phyloP scores from a whole-genome alignment of 2,329 filamentous ascomycete species.

The Pseudovirgaria hyperparasitica region DNA sequence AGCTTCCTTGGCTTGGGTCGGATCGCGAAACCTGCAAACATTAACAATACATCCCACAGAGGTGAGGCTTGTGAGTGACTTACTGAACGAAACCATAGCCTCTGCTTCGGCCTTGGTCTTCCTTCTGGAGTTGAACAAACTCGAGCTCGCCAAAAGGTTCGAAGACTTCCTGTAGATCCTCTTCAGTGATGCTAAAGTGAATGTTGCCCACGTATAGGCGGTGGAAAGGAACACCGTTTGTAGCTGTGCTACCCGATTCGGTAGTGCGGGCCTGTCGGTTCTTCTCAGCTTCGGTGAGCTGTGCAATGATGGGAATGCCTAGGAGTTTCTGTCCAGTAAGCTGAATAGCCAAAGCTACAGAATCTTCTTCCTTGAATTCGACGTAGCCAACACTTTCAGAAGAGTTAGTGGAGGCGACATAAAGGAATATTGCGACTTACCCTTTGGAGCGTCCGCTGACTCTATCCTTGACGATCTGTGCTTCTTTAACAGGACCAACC shows the following conservation, averaged over 20 bases:
- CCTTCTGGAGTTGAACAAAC: constrained; percentile 94
- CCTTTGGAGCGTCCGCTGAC: constrained; percentile 96
- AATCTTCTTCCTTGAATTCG: constrained; percentile 95
- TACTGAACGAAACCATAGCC: constrained; percentile 99
- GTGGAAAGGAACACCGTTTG: constrained; percentile 87
- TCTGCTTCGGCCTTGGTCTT: constrained; percentile 78
- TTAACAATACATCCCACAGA: constrained; percentile 4
- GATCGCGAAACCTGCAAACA: constrained; percentile 71
- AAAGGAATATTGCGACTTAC: constrained; percentile 39
- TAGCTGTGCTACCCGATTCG: constrained; percentile 50
- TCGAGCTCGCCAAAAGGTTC: constrained; percentile 96
- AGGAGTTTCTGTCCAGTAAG: constrained; percentile 97
- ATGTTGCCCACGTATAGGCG: constrained; percentile 98
- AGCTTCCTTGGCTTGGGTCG: constrained; percentile 81
- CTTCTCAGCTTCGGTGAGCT: constrained; percentile 98
- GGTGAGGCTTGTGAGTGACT: constrained; percentile 28
- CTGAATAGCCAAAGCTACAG: constrained; percentile 83
- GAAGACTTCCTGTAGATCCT: constrained; percentile 90
- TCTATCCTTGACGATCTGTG: constrained; percentile 95
- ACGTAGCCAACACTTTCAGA: constrained; percentile 82
- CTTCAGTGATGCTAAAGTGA: constrained; percentile 97
- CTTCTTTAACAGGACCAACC: constrained; percentile 87
- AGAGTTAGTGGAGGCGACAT: constrained; percentile 23
- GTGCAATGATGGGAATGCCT: constrained; percentile 97
- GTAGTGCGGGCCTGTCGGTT: constrained; percentile 88